Conservation (phyloP, 1,284 basidiomycete genomes). For the Sanghuangporus sanghuang region DNA sequence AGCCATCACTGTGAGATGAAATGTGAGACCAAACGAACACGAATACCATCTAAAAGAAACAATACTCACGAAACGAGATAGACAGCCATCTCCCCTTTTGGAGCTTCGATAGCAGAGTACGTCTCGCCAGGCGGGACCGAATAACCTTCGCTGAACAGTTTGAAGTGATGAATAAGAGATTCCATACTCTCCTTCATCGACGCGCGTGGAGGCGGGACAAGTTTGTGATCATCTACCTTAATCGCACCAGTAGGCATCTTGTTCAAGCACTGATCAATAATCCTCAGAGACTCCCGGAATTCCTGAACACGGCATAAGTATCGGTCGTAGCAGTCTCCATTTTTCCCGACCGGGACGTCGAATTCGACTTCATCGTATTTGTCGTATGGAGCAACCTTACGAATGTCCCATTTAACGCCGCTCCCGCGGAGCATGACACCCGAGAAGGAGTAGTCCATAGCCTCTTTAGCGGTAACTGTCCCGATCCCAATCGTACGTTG, state of each 20-base stretch:
- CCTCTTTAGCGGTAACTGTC: conserved; percentile 87
- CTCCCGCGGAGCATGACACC: conserved; percentile 97
- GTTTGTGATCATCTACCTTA: conserved; percentile 98
- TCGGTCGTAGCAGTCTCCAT: conserved; percentile 95
- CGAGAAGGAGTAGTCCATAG: conserved; percentile 90
- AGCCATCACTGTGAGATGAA: conserved; percentile 59
- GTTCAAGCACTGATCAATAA: conserved; percentile 92
- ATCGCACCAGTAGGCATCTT: conserved; percentile 93
- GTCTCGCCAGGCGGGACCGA: conserved; percentile 98
- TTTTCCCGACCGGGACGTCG: conserved; percentile 92
- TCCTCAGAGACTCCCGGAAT: conserved; percentile 91
- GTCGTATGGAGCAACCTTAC: conserved; percentile 92
- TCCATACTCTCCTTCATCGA: conserved; percentile 99
- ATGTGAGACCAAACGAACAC: neutral
- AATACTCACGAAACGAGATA: conserved; percentile 81
- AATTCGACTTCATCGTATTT: conserved; percentile 99
- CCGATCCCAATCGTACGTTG: conserved; percentile 90
- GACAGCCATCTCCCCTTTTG: conserved; percentile 98
- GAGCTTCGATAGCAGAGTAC: conserved; percentile 96
- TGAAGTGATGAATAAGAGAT: conserved; percentile 97
- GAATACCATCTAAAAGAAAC: neutral
- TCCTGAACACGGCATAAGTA: conserved; percentile 98
- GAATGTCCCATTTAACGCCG: conserved; percentile 93
- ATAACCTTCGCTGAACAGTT: conserved; percentile 97
- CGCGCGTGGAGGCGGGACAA: conserved; percentile 94